Percentiles rank a stretch among this genome's conserved stretches.
phyloP scores from a whole-genome alignment of 1,284 basidiomycete species.

The Ceratobasidium sp. region DNA sequence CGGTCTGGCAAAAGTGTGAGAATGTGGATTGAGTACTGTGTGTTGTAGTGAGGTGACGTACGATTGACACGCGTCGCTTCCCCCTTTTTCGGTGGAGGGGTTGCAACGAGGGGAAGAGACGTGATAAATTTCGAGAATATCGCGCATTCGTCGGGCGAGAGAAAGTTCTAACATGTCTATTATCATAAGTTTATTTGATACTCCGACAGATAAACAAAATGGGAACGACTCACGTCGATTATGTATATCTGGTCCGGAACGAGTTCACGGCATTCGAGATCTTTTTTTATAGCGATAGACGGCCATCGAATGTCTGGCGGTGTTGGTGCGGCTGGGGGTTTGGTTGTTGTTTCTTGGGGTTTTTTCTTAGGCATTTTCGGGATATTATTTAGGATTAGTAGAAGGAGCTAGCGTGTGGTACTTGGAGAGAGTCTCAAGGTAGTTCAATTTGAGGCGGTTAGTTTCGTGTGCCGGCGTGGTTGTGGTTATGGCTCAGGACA shows the following conservation, averaged over 20 bases:
- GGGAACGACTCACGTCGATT: conserved; percentile 70
- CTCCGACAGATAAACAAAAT: too few species aligned
- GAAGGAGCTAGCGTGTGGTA: too few species aligned
- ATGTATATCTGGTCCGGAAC: conserved; percentile 77
- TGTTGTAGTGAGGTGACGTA: conserved; percentile 54
- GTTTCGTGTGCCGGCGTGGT: too few species aligned
- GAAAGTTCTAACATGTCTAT: conserved; percentile 63
- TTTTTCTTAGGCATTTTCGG: conserved; percentile 8
- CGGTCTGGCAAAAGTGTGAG: conserved; percentile 64
- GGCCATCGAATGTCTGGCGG: conserved; percentile 19
- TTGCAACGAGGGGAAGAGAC: conserved; percentile 73
- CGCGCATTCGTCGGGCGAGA: conserved; percentile 74
- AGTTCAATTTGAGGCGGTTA: too few species aligned
- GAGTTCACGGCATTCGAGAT: conserved; percentile 63
- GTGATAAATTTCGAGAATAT: conserved; percentile 74
- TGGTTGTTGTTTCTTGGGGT: neutral
- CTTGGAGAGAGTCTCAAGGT: too few species aligned
- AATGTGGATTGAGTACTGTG: too few species aligned
- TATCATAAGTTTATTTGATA: conserved; percentile 13
- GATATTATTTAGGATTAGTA: too few species aligned
- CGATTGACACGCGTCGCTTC: conserved; percentile 83
- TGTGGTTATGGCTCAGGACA: too few species aligned
- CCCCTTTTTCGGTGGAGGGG: conserved; percentile 79
- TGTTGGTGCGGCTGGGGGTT: neutral
- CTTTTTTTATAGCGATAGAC: conserved; percentile 59